Base-by-base conservation (phyloP, 305 asterid genomes). In the Solanum aculeatissimum region DNA sequence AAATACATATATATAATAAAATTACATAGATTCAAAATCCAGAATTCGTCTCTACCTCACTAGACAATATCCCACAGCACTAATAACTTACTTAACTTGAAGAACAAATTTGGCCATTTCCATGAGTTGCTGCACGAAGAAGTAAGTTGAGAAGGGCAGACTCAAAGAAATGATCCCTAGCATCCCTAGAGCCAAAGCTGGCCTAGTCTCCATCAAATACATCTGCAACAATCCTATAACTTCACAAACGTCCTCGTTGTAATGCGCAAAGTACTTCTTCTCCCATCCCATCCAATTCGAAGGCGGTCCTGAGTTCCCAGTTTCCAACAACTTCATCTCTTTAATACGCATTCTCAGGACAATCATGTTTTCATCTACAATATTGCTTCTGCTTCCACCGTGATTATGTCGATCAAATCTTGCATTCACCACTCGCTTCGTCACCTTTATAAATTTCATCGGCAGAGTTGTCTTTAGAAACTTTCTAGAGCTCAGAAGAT, bases 171-270 rank as follows among this genome's bases (percentile, higher is more conserved):
- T n/a, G 18, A 95, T 18, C 5, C 85, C 89, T 82, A 89, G 6
- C 82, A 91, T 25, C 14, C 97, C 98, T 13, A 93, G 7, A 32
- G 92, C 95, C 91, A 95, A 86, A 69, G 89, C 86, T 14, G 97
- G 98, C 84, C 94, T 90, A 25, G 91, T 88, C 4, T 92, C 90
- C 94, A 92, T 85, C 88, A 95, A 90, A 77, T 43, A 90, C 23
- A 86, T 16, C 86, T 89, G 97, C 83, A 95, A 54, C 85, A 88
- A 47, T 42, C 91, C 94, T 9, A 89, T 25, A 7, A 85, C 88
- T 40, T 90, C 97, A 6, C 85, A 84, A 27, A 93, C 88, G 19
- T 91, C 93, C 80, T 91, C 91, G 0, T 89, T 86, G 86, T 91
- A 90, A 81, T 79, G 83, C 43, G 74, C 43, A 27, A 82, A 87